phyloP scores from a whole-genome alignment of 768 basidiomycete genomes.

The Leccinum aurantiacum region DNA sequence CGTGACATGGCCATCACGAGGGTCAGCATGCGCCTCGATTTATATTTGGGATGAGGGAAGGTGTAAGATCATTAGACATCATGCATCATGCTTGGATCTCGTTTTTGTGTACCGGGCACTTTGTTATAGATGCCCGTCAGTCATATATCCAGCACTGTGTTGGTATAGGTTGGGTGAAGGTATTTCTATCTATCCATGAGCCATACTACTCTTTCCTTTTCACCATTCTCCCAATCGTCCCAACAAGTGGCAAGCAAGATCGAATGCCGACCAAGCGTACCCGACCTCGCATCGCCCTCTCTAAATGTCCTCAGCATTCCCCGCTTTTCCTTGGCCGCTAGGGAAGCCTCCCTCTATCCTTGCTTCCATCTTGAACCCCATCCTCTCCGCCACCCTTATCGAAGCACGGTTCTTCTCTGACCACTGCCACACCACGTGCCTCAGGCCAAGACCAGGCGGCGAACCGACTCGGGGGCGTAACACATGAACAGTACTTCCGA shows the following conservation, averaged over 20 bases:
- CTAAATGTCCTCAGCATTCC: conserved; percentile 37
- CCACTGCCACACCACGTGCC: conserved; percentile 59
- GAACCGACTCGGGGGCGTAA: conserved; percentile 39
- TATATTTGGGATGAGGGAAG: not conserved
- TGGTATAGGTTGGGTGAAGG: not conserved
- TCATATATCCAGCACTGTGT: not conserved
- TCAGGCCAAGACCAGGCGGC: conserved; percentile 48
- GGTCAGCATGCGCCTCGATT: not conserved
- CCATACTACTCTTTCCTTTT: conserved; percentile 1
- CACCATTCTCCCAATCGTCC: conserved; percentile 35
- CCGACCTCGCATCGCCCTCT: conserved; percentile 26
- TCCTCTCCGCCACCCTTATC: conserved; percentile 49
- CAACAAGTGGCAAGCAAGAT: conserved; percentile 41
- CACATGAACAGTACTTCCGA: conserved; percentile 46
- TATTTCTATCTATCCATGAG: conserved; percentile 11
- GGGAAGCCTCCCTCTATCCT: conserved; percentile 53
- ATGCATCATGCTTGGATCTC: not conserved
- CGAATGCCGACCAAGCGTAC: conserved; percentile 37
- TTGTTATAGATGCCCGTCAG: not conserved
- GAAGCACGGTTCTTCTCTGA: conserved; percentile 44
- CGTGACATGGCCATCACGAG: not conserved
- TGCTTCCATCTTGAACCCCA: conserved; percentile 62
- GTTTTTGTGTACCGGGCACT: not conserved
- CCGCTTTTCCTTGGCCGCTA: conserved; percentile 34
- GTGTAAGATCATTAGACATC: conserved; percentile 2